phyloP scores from a whole-genome alignment of 805 yeast species.

The Sungouiozyma intestinalis region DNA sequence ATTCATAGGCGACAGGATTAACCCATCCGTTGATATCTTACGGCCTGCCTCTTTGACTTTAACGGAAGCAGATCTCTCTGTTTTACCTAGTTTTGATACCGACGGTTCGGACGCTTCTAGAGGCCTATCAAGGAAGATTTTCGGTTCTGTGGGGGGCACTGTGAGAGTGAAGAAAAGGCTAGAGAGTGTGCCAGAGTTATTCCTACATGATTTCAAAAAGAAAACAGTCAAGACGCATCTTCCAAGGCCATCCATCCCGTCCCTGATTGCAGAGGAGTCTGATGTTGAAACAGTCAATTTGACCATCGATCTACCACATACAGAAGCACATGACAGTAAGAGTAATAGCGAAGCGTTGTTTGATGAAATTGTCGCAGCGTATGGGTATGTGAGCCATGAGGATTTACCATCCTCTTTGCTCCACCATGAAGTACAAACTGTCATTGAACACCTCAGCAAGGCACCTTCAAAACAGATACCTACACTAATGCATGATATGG shows the following conservation, averaged over 20 bases:
- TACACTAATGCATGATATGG: background rate
- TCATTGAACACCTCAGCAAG: background rate
- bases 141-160: slow-evolving; percentile 23
- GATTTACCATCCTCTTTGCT: background rate
- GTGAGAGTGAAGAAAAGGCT: slow-evolving; percentile 18
- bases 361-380: slow-evolving; percentile 23
- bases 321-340: slow-evolving; percentile 2
- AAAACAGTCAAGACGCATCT: slow-evolving; percentile 3
- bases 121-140: slow-evolving; percentile 6
- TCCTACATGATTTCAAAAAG: slow-evolving; percentile 17
- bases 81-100: slow-evolving; percentile 16
- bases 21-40: slow-evolving; percentile 17
- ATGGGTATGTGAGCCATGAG: slow-evolving; percentile 3
- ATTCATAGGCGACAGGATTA: slow-evolving; percentile 23
- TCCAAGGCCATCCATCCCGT: background rate
- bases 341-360: slow-evolving; percentile 16
- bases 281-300: background rate
- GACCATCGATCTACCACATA: background rate
- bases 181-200: slow-evolving; percentile 26
- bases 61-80: slow-evolving; percentile 19
- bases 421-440: background rate
- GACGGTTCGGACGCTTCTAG: slow-evolving; percentile 3
- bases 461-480: background rate
- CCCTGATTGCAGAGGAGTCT: background rate
- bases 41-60: slow-evolving; percentile 26